phyloP scores from a whole-genome alignment of 2,329 filamentous ascomycete genomes.

The Talaromyces pinophilus region DNA sequence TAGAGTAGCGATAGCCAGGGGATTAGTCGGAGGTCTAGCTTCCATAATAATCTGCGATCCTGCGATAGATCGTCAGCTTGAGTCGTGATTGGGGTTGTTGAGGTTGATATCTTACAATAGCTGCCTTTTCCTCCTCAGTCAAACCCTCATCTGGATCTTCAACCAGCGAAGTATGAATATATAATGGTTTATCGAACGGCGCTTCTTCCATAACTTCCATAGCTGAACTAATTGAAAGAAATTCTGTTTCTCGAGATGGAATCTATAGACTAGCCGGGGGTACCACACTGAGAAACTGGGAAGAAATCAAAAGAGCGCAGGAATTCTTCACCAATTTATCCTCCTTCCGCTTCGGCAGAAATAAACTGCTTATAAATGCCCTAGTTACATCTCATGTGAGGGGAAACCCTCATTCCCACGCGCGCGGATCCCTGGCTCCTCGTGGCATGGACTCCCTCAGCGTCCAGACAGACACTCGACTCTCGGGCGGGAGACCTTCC shows the following conservation, averaged over 20 bases:
- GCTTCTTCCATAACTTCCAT: constrained; percentile 1
- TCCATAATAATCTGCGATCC: constrained; percentile 49
- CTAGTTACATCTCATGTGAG: not conserved
- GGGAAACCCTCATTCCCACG: not conserved
- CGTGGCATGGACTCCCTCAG: not conserved
- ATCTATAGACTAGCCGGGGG: not conserved
- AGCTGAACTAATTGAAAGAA: not conserved
- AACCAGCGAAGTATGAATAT: not conserved
- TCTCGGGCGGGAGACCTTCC: not conserved
- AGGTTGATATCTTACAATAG: constrained; percentile 53
- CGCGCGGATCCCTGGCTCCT: not conserved
- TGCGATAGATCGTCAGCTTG: constrained; percentile 25
- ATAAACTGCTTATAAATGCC: not conserved
- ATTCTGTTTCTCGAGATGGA: not conserved
- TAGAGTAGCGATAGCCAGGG: constrained; percentile 52
- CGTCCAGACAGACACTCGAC: not conserved
- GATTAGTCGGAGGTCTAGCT: constrained; percentile 48
- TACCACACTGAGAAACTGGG: not conserved
- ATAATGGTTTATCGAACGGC: constrained; percentile 17
- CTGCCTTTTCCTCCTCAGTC: constrained; percentile 62
- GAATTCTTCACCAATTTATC: not conserved
- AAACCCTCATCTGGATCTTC: constrained; percentile 65
- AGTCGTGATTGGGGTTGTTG: not conserved
- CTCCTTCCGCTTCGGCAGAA: not conserved
- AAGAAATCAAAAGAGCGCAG: not conserved